These are phyloP conservation scores for Tuber melanosporum DNA, from an alignment of 495 filamentous ascomycete species.

Conservation along the genomic window DNA sequence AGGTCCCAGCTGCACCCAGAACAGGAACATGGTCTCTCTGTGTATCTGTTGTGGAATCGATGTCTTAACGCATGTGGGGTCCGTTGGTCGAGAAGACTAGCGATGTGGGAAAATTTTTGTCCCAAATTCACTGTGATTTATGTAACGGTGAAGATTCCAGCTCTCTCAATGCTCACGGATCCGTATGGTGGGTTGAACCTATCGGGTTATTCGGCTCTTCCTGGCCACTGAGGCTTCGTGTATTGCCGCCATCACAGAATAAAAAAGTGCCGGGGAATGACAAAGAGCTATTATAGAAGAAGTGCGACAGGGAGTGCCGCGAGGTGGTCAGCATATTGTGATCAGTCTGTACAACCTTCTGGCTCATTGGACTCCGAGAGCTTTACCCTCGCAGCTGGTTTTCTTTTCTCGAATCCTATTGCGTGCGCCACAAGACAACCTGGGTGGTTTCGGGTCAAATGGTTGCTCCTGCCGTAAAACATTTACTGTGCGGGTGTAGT, in stretches of 20 bases:
- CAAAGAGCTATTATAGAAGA: not conserved
- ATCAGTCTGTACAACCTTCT: not conserved
- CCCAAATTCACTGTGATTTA: not conserved
- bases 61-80: not conserved
- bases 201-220: not conserved
- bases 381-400: not conserved
- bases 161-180: not conserved
- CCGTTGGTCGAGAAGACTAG: not conserved
- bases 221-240: not conserved
- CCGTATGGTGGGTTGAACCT: not conserved
- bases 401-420: not conserved
- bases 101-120: not conserved
- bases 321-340: not conserved
- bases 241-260: not conserved
- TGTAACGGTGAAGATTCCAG: not conserved
- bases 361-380: not conserved
- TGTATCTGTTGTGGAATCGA: not conserved
- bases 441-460: not conserved
- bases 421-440: not conserved
- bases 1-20: not conserved
- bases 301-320: not conserved
- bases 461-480: not conserved
- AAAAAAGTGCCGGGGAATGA: not conserved
- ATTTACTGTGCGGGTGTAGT: too few relatives aligned
- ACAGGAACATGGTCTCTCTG: not conserved